phyloP scores from a whole-genome alignment of 2,329 filamentous ascomycete species.

The Capronia coronata region DNA sequence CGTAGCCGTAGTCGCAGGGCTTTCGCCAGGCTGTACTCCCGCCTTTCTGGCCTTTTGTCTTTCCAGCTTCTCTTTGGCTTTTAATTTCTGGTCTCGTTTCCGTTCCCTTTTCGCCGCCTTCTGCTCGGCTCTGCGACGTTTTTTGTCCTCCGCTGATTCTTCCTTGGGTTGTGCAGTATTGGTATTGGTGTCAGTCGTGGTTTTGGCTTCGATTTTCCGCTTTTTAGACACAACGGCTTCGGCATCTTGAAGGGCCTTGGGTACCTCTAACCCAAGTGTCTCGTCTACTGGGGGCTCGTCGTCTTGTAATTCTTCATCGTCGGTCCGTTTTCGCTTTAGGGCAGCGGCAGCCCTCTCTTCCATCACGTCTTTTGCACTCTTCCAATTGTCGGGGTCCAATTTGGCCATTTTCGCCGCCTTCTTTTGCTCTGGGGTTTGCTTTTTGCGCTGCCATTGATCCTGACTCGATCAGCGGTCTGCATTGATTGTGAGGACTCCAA shows the following conservation, averaged over 20 bases:
- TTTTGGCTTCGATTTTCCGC: constrained; percentile 25
- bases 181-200: constrained; percentile 21
- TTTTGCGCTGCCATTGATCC: constrained; percentile 93
- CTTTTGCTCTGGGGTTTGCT: constrained; percentile 88
- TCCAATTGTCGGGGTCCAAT: constrained; percentile 81
- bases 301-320: constrained; percentile 50
- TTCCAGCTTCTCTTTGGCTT: constrained; percentile 31
- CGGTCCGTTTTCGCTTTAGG: constrained; percentile 69
- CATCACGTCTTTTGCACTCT: constrained; percentile 88
- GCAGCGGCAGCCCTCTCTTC: constrained; percentile 67
- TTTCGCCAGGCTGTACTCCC: constrained; percentile 30
- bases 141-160: constrained; percentile 36
- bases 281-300: constrained; percentile 27
- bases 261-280: constrained; percentile 8
- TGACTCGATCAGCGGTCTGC: constrained; percentile 35
- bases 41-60: constrained; percentile 38
- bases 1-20: constrained; percentile 31
- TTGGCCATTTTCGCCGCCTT: constrained; percentile 78
- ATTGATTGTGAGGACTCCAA: background rate
- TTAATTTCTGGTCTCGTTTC: constrained; percentile 34
- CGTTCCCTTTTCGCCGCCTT: constrained; percentile 40
- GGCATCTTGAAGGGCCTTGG: constrained; percentile 13
- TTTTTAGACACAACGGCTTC: constrained; percentile 20
- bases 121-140: constrained; percentile 41
- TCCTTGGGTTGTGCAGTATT: constrained; percentile 27